Evolutionary conservation across 129 eudicot species (phyloP).

Genomic region (Heracleum sosnowskyi): DNA sequence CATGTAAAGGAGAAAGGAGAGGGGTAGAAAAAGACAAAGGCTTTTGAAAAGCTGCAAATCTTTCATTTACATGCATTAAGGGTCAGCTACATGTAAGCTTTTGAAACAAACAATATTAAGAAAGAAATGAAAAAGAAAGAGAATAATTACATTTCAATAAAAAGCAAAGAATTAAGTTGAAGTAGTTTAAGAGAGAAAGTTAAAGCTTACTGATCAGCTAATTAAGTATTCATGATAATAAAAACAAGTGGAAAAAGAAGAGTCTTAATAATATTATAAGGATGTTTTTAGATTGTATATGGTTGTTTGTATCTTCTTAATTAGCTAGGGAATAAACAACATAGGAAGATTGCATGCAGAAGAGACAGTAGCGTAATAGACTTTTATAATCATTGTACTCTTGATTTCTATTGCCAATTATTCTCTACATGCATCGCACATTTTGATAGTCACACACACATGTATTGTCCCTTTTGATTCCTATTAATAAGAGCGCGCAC

Average conservation of each 20-base stretch:
- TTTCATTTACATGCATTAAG: conserved; percentile 23
- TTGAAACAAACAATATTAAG: conserved; percentile 23
- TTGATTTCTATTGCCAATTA: not conserved
- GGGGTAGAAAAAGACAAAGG: conserved; percentile 32
- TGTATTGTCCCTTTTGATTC: conserved; percentile 21
- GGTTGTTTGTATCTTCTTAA: conserved; percentile 1
- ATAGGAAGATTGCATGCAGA: conserved; percentile 10
- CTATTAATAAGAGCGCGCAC: conserved; percentile 9
- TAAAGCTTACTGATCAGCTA: not conserved
- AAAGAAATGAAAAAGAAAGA: conserved; percentile 17
- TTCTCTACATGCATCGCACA: conserved; percentile 4
- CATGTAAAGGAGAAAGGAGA: conserved; percentile 44
- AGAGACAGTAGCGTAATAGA: conserved; percentile 14
- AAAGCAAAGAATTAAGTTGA: conserved; percentile 5
- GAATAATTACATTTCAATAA: not conserved
- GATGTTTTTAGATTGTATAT: not conserved
- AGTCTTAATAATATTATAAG: not conserved
- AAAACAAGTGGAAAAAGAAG: not conserved
- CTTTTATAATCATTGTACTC: conserved; percentile 7
- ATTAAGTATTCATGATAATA: not conserved
- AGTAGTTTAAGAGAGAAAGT: conserved; percentile 3
- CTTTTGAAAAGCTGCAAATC: conserved; percentile 45
- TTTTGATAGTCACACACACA: conserved; percentile 11
- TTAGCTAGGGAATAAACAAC: conserved; percentile 11
- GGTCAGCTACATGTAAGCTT: conserved; percentile 30